Evolutionary conservation across 495 filamentous ascomycete species (phyloP).

Genomic region (Barbatosphaeria neglecta): DNA sequence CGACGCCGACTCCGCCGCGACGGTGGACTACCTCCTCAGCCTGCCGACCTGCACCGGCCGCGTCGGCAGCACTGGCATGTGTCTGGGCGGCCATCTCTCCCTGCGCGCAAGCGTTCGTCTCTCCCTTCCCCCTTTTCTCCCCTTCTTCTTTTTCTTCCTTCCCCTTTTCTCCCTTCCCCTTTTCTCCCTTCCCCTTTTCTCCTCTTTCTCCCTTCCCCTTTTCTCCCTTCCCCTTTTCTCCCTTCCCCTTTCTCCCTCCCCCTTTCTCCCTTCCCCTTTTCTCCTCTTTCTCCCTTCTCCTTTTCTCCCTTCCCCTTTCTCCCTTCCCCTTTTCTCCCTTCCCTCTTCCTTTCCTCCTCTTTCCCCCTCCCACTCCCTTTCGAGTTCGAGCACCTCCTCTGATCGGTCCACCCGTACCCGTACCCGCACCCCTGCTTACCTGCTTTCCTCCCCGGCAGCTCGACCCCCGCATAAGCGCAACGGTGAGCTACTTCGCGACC

Average conservation of each 20-base stretch:
- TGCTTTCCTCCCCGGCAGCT: constrained; percentile 23
- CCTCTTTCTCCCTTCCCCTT: not conserved
- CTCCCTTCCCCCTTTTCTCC: not conserved
- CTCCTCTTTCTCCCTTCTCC: no score
- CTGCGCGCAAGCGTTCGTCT: constrained; percentile 55
- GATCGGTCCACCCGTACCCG: no score
- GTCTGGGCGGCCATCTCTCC: constrained; percentile 84
- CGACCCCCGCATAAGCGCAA: constrained; percentile 61
- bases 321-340: no score
- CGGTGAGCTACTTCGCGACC: constrained; percentile 86
- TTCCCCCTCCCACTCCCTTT: no score
- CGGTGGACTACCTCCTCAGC: constrained; percentile 62
- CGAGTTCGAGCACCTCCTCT: no score
- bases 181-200: not conserved
- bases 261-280: no score
- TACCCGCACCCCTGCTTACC: not conserved
- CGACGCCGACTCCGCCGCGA: constrained; percentile 68
- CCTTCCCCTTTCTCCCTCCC: not conserved
- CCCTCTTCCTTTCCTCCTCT: no score
- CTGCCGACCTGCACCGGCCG: constrained; percentile 74
- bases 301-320: no score
- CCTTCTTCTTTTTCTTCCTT: no score
- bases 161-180: no score
- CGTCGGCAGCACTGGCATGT: constrained; percentile 88
- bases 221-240: not conserved